A percentile compares a stretch with the other conserved stretches of the same genome.
Conservation (phyloP, 2,329 filamentous ascomycete species). For the Chaetomiaceae sp. region DNA sequence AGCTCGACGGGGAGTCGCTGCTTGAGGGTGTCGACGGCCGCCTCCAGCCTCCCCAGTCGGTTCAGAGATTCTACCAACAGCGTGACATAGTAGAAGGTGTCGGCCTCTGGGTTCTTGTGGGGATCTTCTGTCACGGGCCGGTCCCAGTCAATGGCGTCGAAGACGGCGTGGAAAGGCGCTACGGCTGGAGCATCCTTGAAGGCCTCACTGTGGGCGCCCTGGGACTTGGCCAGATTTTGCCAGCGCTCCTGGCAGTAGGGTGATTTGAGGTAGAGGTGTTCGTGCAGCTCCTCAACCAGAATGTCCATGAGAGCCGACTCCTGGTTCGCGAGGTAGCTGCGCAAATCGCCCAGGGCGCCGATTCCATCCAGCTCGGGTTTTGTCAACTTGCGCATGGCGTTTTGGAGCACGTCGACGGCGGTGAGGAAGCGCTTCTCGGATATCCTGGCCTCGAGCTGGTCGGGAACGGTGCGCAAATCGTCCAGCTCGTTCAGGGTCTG, state of each 20-base stretch:
- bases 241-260: slow-evolving; percentile 96
- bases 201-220: slow-evolving; percentile 39
- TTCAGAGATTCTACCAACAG: slow-evolving; percentile 85
- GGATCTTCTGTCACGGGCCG: slow-evolving; percentile 73
- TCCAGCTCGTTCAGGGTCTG: slow-evolving; percentile 80
- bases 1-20: slow-evolving; percentile 90
- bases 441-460: slow-evolving; percentile 88
- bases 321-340: slow-evolving; percentile 86
- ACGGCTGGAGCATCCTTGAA: slow-evolving; percentile 44
- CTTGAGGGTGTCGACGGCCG: slow-evolving; percentile 84
- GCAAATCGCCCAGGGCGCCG: slow-evolving; percentile 78
- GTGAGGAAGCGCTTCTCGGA: slow-evolving; percentile 93
- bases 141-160: slow-evolving; percentile 58
- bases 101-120: slow-evolving; percentile 86
- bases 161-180: slow-evolving; percentile 52
- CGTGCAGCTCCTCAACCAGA: slow-evolving; percentile 92
- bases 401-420: slow-evolving; percentile 87
- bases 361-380: slow-evolving; percentile 89
- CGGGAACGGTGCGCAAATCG: slow-evolving; percentile 81
- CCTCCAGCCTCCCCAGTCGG: slow-evolving; percentile 79
- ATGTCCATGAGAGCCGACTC: slow-evolving; percentile 91
- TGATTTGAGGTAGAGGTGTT: slow-evolving; percentile 95
- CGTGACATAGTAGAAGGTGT: slow-evolving; percentile 90
- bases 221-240: slow-evolving; percentile 72
- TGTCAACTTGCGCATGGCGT: slow-evolving; percentile 74